phyloP scores from a whole-genome alignment of 1,284 basidiomycete species.

The Pseudozyma hubeiensis region DNA sequence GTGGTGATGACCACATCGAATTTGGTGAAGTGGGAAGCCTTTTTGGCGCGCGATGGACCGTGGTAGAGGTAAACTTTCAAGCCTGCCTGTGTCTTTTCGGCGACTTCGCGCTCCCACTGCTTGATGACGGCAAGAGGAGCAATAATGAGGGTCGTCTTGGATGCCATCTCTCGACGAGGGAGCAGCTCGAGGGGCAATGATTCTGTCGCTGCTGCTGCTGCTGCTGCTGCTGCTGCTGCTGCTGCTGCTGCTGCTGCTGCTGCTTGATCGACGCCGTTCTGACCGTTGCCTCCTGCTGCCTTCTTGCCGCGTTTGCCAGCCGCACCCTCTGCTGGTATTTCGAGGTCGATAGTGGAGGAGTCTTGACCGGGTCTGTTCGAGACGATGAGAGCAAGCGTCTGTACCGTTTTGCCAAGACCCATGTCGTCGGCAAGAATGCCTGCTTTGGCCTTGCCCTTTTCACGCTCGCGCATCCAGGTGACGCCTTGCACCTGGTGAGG shows the following conservation, averaged over 20 bases:
- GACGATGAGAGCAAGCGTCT: constrained; percentile 90
- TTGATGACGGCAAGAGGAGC: constrained; percentile 77
- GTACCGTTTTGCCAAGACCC: constrained; percentile 89
- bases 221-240: background rate
- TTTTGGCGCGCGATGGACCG: constrained; percentile 54
- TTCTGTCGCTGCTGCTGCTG: background rate
- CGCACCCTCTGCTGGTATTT: constrained; percentile 16
- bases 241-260: constrained; percentile 2
- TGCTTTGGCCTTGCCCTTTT: constrained; percentile 78
- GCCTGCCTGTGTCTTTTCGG: constrained; percentile 76
- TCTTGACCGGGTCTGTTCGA: constrained; percentile 81
- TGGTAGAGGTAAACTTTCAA: constrained; percentile 65
- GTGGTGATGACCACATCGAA: constrained; percentile 66
- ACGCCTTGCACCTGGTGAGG: constrained; percentile 88
- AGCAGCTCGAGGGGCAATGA: constrained; percentile 12
- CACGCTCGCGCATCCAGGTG: constrained; percentile 87
- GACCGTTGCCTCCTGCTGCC: background rate
- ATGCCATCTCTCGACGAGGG: constrained; percentile 27
- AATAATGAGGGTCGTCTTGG: constrained; percentile 62
- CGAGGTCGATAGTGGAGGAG: constrained; percentile 84
- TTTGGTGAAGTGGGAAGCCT: constrained; percentile 35
- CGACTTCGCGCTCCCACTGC: constrained; percentile 90
- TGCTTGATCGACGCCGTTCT: constrained; percentile 2
- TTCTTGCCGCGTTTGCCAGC: constrained; percentile 22
- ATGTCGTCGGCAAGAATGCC: constrained; percentile 93